phyloP scores from a whole-genome alignment of 1,139 yeast species.

The Protomyces inundatus region DNA sequence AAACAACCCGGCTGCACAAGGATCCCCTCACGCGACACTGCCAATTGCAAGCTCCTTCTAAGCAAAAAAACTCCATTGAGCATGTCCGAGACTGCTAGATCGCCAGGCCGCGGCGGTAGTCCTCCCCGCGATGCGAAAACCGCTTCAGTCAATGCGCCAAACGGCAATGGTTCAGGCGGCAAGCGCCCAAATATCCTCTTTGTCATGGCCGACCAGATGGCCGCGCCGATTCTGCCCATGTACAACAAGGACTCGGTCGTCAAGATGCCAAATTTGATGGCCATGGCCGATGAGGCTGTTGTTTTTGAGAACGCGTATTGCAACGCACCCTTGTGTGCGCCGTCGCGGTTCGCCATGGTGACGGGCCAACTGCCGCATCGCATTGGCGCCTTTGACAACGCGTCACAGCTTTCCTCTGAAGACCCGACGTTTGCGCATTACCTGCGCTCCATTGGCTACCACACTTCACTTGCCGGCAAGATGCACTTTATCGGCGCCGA shows the following conservation, averaged over 20 bases:
- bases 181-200: constrained; percentile 24
- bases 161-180: neutral
- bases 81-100: too few relatives aligned
- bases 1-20: too few relatives aligned
- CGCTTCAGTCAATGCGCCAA: neutral
- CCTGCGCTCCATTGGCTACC: constrained; percentile 22
- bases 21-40: neutral
- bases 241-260: constrained; percentile 17
- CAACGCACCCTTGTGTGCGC: constrained; percentile 24
- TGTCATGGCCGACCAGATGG: constrained; percentile 26
- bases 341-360: constrained; percentile 25
- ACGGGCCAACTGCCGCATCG: constrained; percentile 24
- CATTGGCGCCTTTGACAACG: constrained; percentile 24
- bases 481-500: constrained; percentile 26
- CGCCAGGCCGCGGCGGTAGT: too few relatives aligned
- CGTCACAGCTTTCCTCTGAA: constrained; percentile 22
- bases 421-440: constrained; percentile 22
- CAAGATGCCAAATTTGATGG: constrained; percentile 23
- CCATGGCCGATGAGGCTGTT: constrained; percentile 17
- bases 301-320: constrained; percentile 23
- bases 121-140: too few relatives aligned
- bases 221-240: constrained; percentile 24
- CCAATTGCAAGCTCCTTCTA: too few relatives aligned
- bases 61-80: too few relatives aligned
- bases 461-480: constrained; percentile 21